Evolutionary conservation across 257 asterid genomes (phyloP).

Genomic region (Linderniella brevidens): DNA sequence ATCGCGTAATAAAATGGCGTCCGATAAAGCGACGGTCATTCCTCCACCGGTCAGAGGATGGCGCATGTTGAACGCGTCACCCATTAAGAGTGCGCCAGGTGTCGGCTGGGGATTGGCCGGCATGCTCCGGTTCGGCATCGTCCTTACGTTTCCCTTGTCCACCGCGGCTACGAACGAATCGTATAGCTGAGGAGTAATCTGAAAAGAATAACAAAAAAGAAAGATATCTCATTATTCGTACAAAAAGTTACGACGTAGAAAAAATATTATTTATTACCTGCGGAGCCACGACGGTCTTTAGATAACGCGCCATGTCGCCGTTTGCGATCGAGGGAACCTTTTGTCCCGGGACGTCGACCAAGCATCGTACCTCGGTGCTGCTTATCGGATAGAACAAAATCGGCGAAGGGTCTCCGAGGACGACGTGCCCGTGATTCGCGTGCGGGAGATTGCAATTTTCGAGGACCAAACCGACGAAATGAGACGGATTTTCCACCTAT

Average conservation of each 20-base stretch:
- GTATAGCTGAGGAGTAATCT: slow-evolving; percentile 35
- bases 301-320: slow-evolving; percentile 45
- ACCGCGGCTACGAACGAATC: slow-evolving; percentile 29
- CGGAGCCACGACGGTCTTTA: slow-evolving; percentile 42
- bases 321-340: slow-evolving; percentile 50
- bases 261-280: slow-evolving; percentile 22
- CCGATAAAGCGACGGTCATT: slow-evolving; percentile 56
- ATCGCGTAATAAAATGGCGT: slow-evolving; percentile 39
- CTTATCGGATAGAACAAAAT: slow-evolving; percentile 41
- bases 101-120: slow-evolving; percentile 44
- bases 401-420: slow-evolving; percentile 49
- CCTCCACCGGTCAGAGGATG: slow-evolving; percentile 71
- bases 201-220: neutral
- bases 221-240: neutral
- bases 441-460: slow-evolving; percentile 40
- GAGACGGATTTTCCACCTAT: slow-evolving; percentile 45
- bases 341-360: slow-evolving; percentile 46
- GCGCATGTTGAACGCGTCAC: slow-evolving; percentile 68
- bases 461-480: slow-evolving; percentile 35
- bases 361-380: slow-evolving; percentile 47
- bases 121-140: slow-evolving; percentile 58
- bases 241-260: neutral
- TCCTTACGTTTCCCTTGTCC: slow-evolving; percentile 41
- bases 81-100: slow-evolving; percentile 49
- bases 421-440: slow-evolving; percentile 41